Conservation (phyloP, 2,329 filamentous ascomycete genomes). For the Piedraia hortae region DNA sequence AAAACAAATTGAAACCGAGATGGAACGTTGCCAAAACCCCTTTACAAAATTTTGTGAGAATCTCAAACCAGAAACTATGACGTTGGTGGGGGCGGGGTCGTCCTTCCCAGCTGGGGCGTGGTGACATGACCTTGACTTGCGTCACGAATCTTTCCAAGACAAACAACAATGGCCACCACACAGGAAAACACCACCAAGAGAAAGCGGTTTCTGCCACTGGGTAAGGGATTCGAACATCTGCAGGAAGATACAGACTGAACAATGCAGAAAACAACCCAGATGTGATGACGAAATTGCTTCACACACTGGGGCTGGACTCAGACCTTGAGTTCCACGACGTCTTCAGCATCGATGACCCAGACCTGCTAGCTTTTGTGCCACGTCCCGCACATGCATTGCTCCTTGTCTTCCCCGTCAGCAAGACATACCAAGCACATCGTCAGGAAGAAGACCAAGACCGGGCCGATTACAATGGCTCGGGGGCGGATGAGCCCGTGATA, state of each 20-base stretch:
- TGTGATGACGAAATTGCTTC: constrained; percentile 61
- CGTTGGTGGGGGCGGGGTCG: background rate
- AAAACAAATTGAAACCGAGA: background rate
- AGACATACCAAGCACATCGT: background rate
- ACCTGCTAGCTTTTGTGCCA: constrained; percentile 63
- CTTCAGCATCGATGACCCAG: constrained; percentile 64
- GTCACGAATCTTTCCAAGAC: background rate
- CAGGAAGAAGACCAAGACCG: constrained; percentile 1
- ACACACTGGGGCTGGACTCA: constrained; percentile 58
- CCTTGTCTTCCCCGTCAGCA: constrained; percentile 65
- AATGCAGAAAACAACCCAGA: constrained; percentile 46
- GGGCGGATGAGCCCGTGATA: constrained; percentile 23
- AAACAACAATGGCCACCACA: constrained; percentile 1
- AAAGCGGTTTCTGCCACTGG: constrained; percentile 8
- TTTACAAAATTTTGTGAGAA: too few relatives aligned
- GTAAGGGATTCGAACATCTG: constrained; percentile 2
- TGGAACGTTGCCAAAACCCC: background rate
- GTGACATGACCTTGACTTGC: background rate
- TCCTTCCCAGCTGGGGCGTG: background rate
- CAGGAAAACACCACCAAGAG: constrained; percentile 3
- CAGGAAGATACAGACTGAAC: background rate
- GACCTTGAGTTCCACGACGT: constrained; percentile 66
- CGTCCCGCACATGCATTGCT: constrained; percentile 70
- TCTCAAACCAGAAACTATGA: too few relatives aligned
- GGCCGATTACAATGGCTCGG: constrained; percentile 18